Evolutionary conservation across 1,139 yeast species (phyloP).

Genomic region (Hyphopichia fennica): DNA sequence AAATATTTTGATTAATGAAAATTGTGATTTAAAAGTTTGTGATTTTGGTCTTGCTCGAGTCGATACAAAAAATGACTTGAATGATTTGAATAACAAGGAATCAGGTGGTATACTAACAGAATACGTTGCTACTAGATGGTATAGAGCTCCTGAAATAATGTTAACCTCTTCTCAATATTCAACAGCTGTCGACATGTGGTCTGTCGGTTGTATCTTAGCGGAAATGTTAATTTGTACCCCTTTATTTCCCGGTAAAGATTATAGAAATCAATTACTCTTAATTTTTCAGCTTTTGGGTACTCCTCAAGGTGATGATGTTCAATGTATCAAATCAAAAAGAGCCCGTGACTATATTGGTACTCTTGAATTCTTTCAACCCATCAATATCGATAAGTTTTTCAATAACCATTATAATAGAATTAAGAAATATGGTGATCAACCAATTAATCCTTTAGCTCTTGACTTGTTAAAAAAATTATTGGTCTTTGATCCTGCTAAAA

Average conservation of each 20-base stretch:
- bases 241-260: constrained; percentile 78
- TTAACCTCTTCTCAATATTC: constrained; percentile 67
- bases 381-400: constrained; percentile 44
- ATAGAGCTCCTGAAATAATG: constrained; percentile 80
- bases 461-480: constrained; percentile 61
- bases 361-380: constrained; percentile 53
- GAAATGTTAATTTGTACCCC: constrained; percentile 66
- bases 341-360: constrained; percentile 63
- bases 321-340: constrained; percentile 56
- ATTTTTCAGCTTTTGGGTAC: constrained; percentile 67
- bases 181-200: constrained; percentile 75
- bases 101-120: constrained; percentile 53
- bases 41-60: constrained; percentile 58
- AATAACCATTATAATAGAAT: constrained; percentile 17
- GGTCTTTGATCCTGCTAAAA: constrained; percentile 61
- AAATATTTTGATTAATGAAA: constrained; percentile 33
- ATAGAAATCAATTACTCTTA: constrained; percentile 61
- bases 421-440: constrained; percentile 13
- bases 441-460: constrained; percentile 55
- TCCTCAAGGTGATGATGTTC: constrained; percentile 58
- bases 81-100: constrained; percentile 37
- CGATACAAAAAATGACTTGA: constrained; percentile 23
- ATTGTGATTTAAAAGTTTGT: constrained; percentile 48
- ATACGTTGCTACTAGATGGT: constrained; percentile 81
- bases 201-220: constrained; percentile 75